phyloP scores from a whole-genome alignment of 2,329 filamentous ascomycete genomes.

The Chalara sp. region DNA sequence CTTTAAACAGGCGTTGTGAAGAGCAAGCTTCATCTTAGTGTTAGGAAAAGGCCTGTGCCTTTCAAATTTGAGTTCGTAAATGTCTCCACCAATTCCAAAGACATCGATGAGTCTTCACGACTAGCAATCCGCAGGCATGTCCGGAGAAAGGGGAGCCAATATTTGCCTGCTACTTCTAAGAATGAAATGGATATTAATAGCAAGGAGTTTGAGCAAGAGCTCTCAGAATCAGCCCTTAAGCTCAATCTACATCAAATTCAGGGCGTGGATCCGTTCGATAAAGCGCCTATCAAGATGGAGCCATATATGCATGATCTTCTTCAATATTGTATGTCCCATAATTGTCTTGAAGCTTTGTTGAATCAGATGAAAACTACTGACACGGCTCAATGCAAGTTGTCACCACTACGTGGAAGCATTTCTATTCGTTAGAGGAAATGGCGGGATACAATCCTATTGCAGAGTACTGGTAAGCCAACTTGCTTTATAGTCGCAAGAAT shows the following conservation, averaged over 20 bases:
- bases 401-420: neutral
- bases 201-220: neutral
- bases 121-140: neutral
- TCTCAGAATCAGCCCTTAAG: neutral
- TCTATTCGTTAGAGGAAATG: conserved; percentile 1
- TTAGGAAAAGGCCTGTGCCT: neutral
- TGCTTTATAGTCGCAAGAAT: too few relatives aligned
- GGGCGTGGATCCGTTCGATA: conserved; percentile 3
- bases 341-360: neutral
- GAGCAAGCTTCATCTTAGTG: neutral
- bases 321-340: neutral
- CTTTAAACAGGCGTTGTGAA: too few relatives aligned
- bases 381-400: neutral
- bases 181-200: too few relatives aligned
- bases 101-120: conserved; percentile 1
- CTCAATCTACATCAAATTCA: conserved; percentile 1
- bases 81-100: neutral
- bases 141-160: too few relatives aligned
- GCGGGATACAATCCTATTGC: conserved; percentile 1
- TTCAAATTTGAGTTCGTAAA: neutral
- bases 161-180: too few relatives aligned
- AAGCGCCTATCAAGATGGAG: conserved; percentile 1
- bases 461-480: neutral
- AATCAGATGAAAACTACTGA: neutral
- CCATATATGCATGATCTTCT: conserved; percentile 4